Conservation (phyloP, 1,139 yeast species). For the Pichia sp. region DNA sequence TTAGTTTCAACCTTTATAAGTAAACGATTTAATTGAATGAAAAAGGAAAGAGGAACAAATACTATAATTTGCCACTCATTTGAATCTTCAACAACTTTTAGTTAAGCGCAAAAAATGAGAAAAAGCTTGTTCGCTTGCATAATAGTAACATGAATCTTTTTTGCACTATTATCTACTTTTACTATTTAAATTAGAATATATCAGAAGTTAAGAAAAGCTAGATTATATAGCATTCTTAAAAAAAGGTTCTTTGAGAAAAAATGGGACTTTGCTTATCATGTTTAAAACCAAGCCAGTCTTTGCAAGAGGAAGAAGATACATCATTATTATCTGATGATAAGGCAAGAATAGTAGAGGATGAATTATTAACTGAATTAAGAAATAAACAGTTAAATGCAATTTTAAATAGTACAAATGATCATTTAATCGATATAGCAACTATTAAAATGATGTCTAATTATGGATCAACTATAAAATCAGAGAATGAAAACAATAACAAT, state of each 20-base stretch:
- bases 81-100: neutral
- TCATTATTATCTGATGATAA: slow-evolving; percentile 24
- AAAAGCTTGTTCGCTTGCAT: too few relatives aligned
- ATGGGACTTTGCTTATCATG: slow-evolving; percentile 31
- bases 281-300: slow-evolving; percentile 15
- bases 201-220: neutral
- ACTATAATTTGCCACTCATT: slow-evolving; percentile 9
- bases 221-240: too few relatives aligned
- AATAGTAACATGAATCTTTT: neutral
- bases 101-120: too few relatives aligned
- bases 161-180: neutral
- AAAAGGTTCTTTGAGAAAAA: neutral
- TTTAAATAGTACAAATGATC: slow-evolving; percentile 29
- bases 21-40: too few relatives aligned
- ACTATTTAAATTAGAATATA: neutral
- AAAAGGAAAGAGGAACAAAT: neutral
- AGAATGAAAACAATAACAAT: neutral
- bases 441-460: slow-evolving; percentile 12
- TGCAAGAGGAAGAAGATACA: slow-evolving; percentile 24
- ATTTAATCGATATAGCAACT: slow-evolving; percentile 23
- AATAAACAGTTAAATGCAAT: slow-evolving; percentile 28
- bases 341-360: slow-evolving; percentile 16
- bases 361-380: slow-evolving; percentile 23
- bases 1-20: neutral
- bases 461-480: neutral